These are phyloP conservation scores for Coprinopsis strossmayeri DNA, from an alignment of 768 basidiomycete genomes.

Conservation along the genomic window DNA sequence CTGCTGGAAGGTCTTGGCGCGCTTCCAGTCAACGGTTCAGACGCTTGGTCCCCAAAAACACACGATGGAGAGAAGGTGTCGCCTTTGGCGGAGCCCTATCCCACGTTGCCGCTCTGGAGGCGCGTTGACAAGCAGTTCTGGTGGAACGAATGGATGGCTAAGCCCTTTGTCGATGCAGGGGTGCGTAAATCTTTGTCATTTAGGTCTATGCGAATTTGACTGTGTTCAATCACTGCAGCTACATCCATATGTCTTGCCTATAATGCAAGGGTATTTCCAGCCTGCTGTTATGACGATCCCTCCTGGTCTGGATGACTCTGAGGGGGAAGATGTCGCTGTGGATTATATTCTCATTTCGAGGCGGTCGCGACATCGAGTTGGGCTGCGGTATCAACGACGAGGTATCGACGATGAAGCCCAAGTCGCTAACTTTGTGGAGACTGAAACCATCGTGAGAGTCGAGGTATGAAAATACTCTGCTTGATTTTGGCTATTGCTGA, in stretches of 20 bases:
- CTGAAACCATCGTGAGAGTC: conserved; percentile 81
- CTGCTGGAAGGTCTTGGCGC: conserved; percentile 60
- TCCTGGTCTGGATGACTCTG: conserved; percentile 3
- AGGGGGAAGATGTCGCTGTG: conserved; percentile 43
- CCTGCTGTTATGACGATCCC: conserved; percentile 61
- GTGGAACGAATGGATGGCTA: conserved; percentile 91
- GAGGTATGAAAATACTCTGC: conserved; percentile 48
- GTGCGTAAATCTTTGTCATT: conserved; percentile 34
- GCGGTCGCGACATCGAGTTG: conserved; percentile 83
- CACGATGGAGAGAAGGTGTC: conserved; percentile 34
- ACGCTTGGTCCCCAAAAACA: conserved; percentile 15
- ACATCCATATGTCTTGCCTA: conserved; percentile 81
- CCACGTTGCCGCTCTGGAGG: conserved; percentile 84
- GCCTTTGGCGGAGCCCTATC: conserved; percentile 62
- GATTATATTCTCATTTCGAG: conserved; percentile 84
- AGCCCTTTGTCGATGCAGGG: conserved; percentile 82
- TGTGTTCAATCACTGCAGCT: conserved; percentile 35
- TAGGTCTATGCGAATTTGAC: background rate
- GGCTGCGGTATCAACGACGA: conserved; percentile 88
- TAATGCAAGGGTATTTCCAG: conserved; percentile 93
- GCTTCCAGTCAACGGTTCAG: conserved; percentile 25
- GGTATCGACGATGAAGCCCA: conserved; percentile 91
- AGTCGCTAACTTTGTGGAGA: conserved; percentile 95
- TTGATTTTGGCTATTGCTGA: background rate
- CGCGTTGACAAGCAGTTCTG: conserved; percentile 87